Conservation (phyloP, 2,329 filamentous ascomycete genomes). For the Colletotrichum sidae region DNA sequence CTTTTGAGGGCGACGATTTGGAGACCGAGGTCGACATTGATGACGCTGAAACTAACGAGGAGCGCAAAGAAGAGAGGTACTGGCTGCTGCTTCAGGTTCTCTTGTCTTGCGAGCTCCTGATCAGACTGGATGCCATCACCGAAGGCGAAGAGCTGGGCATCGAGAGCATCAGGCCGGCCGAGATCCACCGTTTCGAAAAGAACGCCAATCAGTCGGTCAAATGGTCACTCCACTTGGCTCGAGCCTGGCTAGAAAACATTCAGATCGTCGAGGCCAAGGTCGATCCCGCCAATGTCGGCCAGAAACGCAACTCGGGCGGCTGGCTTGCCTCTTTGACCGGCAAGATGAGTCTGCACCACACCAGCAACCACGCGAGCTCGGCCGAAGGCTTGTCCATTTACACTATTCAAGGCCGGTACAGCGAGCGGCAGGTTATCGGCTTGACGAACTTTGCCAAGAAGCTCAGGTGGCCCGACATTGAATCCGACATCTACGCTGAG, state of each 20-base stretch:
- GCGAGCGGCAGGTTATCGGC: slow-evolving; percentile 69
- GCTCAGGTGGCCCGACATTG: slow-evolving; percentile 72
- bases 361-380: slow-evolving; percentile 38
- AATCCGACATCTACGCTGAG: slow-evolving; percentile 62
- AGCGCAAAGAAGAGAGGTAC: slow-evolving; percentile 71
- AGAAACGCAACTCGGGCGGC: slow-evolving; percentile 47
- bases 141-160: slow-evolving; percentile 68
- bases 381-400: slow-evolving; percentile 52
- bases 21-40: slow-evolving; percentile 64
- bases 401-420: slow-evolving; percentile 65
- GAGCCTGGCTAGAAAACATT: slow-evolving; percentile 77
- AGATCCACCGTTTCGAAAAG: slow-evolving; percentile 71
- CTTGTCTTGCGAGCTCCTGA: slow-evolving; percentile 72
- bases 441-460: slow-evolving; percentile 73
- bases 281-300: slow-evolving; percentile 38
- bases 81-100: slow-evolving; percentile 76
- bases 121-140: slow-evolving; percentile 72
- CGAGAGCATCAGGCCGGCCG: slow-evolving; percentile 63
- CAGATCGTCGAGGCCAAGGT: slow-evolving; percentile 58
- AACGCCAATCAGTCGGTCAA: slow-evolving; percentile 71
- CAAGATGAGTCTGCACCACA: slow-evolving; percentile 60
- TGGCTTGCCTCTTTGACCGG: slow-evolving; percentile 71
- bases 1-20: slow-evolving; percentile 61
- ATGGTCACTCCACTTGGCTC: slow-evolving; percentile 74
- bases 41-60: slow-evolving; percentile 59